Evolutionary conservation across 2,329 filamentous ascomycete genomes (phyloP).

Genomic region (Botrytis hyacinthi): DNA sequence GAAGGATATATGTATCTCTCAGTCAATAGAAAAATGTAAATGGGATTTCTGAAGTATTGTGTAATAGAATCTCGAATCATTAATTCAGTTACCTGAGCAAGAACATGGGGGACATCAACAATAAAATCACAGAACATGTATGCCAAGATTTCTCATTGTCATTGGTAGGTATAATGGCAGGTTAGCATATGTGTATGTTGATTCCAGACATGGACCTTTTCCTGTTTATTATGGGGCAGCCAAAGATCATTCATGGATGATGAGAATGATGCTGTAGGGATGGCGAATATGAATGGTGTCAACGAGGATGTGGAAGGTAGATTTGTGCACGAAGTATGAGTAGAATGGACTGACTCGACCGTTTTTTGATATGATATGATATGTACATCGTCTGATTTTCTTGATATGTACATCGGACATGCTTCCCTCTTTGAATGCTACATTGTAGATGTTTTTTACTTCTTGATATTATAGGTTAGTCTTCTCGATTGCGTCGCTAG

Average conservation of each 20-base stretch:
- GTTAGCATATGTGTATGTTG: constrained; percentile 1
- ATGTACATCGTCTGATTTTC: neutral
- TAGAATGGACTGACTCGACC: neutral
- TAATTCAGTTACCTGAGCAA: constrained; percentile 2
- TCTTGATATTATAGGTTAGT: neutral
- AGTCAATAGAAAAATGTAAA: neutral
- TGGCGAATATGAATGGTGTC: neutral
- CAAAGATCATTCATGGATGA: neutral
- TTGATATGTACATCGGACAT: neutral
- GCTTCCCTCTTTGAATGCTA: neutral
- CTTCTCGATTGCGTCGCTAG: neutral
- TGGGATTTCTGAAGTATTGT: constrained; percentile 6
- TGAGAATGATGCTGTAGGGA: constrained; percentile 5
- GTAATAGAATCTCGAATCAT: constrained; percentile 14
- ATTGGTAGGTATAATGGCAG: neutral
- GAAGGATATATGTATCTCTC: constrained; percentile 1
- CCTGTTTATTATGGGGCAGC: constrained; percentile 1
- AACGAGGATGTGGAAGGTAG: constrained; percentile 6
- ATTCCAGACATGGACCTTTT: constrained; percentile 8
- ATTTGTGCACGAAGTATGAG: neutral
- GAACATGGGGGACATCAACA: constrained; percentile 12
- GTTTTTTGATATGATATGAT: neutral
- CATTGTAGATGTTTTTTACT: neutral
- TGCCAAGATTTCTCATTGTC: constrained; percentile 6
- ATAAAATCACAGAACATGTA: constrained; percentile 5